Evolutionary conservation across 129 eudicot genomes (phyloP).

Genomic region (Flaveria trinervia): DNA sequence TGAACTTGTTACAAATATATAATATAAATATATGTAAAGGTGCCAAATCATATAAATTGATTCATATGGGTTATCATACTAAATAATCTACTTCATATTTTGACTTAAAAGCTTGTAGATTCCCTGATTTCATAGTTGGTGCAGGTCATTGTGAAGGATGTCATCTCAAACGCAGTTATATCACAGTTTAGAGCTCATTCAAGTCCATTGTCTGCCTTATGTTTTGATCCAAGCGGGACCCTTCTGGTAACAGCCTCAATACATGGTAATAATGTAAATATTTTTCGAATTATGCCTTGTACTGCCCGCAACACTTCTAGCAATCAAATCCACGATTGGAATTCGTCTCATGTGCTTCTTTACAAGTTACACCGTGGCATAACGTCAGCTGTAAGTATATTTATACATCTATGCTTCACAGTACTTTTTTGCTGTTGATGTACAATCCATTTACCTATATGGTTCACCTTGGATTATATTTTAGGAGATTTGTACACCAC

Average conservation of each 20-base stretch:
- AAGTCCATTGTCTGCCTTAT: constrained; percentile 53
- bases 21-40: not conserved
- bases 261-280: constrained; percentile 51
- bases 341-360: constrained; percentile 57
- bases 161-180: constrained; percentile 40
- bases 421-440: not conserved
- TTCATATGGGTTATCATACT: not conserved
- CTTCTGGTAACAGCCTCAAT: constrained; percentile 65
- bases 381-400: constrained; percentile 53
- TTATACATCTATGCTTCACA: constrained; percentile 26
- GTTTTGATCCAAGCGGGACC: constrained; percentile 67
- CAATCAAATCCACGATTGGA: constrained; percentile 43
- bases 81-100: not conserved
- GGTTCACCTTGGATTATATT: not conserved
- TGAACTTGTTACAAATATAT: not conserved
- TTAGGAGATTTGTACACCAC: not conserved
- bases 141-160: constrained; percentile 64
- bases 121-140: constrained; percentile 14
- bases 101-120: constrained; percentile 15
- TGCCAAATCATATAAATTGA: constrained; percentile 18
- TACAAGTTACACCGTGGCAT: constrained; percentile 62
- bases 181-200: constrained; percentile 60
- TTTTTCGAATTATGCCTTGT: constrained; percentile 58
- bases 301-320: constrained; percentile 34
- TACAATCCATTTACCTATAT: not conserved